phyloP scores from a whole-genome alignment of 768 basidiomycete genomes.

The Phlebiopsis gigantea region DNA sequence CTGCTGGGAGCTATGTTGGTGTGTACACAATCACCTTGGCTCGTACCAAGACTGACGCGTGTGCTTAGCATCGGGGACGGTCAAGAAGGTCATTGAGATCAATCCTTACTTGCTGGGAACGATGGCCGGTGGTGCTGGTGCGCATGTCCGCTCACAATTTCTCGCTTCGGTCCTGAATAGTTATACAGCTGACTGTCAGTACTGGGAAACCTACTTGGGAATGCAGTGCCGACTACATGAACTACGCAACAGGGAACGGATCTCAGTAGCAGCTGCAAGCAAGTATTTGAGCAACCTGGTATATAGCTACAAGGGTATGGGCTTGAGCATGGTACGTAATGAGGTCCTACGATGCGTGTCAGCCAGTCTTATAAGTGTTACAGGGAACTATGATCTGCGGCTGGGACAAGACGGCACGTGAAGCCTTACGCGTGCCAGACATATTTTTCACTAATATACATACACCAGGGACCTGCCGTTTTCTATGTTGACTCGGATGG shows the following conservation, averaged over 20 bases:
- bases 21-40: slow-evolving; percentile 20
- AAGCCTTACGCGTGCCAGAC: neutral
- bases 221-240: slow-evolving; percentile 97
- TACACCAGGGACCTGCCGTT: slow-evolving; percentile 84
- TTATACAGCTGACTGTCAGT: slow-evolving; percentile 82
- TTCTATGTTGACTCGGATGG: slow-evolving; percentile 99
- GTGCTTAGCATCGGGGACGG: slow-evolving; percentile 81
- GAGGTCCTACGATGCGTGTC: neutral
- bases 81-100: slow-evolving; percentile 99
- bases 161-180: slow-evolving; percentile 1
- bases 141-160: neutral
- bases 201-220: slow-evolving; percentile 99
- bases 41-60: neutral
- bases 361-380: slow-evolving; percentile 1
- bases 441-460: neutral
- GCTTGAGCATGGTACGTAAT: slow-evolving; percentile 87
- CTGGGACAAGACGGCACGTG: slow-evolving; percentile 93
- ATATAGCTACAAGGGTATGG: slow-evolving; percentile 99
- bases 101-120: slow-evolving; percentile 98
- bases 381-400: slow-evolving; percentile 99
- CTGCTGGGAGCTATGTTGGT: slow-evolving; percentile 97
- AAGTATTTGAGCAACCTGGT: slow-evolving; percentile 97
- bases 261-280: slow-evolving; percentile 98
- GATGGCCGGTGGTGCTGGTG: slow-evolving; percentile 99
- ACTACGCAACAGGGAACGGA: slow-evolving; percentile 92